Base-by-base conservation (phyloP, 2,329 filamentous ascomycete species). In the Mariannaea elegans region DNA sequence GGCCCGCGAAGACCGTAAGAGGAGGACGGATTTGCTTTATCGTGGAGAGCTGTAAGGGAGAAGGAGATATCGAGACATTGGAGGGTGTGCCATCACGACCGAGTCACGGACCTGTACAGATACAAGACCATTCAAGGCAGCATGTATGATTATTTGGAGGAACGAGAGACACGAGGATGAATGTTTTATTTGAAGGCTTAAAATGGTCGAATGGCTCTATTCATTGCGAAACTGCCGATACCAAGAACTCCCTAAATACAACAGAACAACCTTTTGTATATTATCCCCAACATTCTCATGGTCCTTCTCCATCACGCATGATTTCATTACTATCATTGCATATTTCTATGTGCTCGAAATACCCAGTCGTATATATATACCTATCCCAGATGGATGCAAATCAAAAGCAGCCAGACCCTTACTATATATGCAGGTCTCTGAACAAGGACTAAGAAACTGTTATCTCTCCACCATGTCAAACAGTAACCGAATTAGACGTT, bases 1-100 rank as follows among this genome's bases (percentile, higher is more conserved):
- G 71, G 87, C 87, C 12, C 76, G 81, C 57, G 82, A 84, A 67
- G 87, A 89, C 41, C 77, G 83, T 64, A 71, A 76, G 69, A 83
- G 82, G 77, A 80, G 87, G 64, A 80, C 78, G 63, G 77, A 78
- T 38, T 78, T 87, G 79, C 67, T 87, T 50, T 80, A 82, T 62
- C 75, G 76, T 23, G 83, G 84, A 39, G 78, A 84, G 72, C 68
- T 87, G 71, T 86, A 78, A 71, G 21, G 23, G 24, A 24, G 21
- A 21, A 32, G 41, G 14, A 51, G 42, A 38, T 42, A 32, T 27
- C 29, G 36, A 45, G 16, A 48, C 24, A 29, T 39, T 31, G 31
- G 18, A 46, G 2, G 19, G 10, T 45, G 41, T 51, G 47, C 36
- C 18, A 42, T 55, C 56, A 60, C 32, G 57, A 56, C 41, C 46